A percentile compares a stretch with the other conserved stretches of the same genome.
phyloP scores from a whole-genome alignment of 495 filamentous ascomycete species.

The Choiromyces venosus region DNA sequence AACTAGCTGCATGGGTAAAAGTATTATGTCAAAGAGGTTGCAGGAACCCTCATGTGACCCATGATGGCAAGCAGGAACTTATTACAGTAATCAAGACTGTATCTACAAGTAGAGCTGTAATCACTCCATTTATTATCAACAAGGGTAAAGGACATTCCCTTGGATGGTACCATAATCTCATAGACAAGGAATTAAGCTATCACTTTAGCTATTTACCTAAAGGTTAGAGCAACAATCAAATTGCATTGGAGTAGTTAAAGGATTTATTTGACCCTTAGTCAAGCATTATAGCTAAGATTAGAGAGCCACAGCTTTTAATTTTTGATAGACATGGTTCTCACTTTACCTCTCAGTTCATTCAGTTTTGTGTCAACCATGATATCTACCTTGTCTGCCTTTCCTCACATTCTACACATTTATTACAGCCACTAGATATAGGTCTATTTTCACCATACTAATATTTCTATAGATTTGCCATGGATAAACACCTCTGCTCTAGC shows the following conservation, averaged over 20 bases:
- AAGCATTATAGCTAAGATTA: background rate
- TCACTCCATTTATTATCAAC: conserved; percentile 5
- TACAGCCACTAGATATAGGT: conserved; percentile 12
- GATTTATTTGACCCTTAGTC: no score
- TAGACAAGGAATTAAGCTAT: conserved; percentile 12
- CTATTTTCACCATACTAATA: no score
- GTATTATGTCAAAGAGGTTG: background rate
- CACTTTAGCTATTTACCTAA: background rate
- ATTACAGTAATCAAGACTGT: conserved; percentile 8
- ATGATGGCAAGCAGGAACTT: conserved; percentile 13
- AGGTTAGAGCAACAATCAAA: conserved; percentile 5
- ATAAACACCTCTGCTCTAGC: background rate
- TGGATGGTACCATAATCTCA: background rate
- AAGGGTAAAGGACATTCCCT: background rate
- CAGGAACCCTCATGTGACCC: conserved; percentile 4
- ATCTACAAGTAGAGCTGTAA: background rate
- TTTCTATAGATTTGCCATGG: conserved; percentile 5
- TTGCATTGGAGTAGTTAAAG: conserved; percentile 14
- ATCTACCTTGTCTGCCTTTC: no score
- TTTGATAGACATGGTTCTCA: conserved; percentile 17
- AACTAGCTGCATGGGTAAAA: background rate
- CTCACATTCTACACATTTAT: conserved; percentile 8
- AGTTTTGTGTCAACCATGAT: conserved; percentile 10
- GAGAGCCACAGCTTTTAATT: conserved; percentile 6
- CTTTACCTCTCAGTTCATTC: conserved; percentile 5